Conservation (phyloP, 164 flowering plant species). For the Akebia trifoliata region DNA sequence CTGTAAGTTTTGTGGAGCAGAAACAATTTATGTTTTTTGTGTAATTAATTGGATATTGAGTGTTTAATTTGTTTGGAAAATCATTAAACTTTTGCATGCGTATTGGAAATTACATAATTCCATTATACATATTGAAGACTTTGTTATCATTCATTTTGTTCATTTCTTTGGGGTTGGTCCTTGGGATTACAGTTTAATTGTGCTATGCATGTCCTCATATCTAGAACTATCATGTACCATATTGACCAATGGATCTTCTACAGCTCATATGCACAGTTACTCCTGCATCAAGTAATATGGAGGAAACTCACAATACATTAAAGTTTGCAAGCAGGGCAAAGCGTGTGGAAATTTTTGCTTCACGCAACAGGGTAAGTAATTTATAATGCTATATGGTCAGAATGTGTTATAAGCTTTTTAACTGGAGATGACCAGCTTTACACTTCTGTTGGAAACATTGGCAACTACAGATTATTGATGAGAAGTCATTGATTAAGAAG, state of each 20-base stretch:
- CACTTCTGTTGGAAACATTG: background rate
- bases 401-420: background rate
- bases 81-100: constrained; percentile 1
- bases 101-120: background rate
- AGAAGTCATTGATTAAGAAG: constrained; percentile 95
- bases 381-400: background rate
- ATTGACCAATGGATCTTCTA: constrained; percentile 9
- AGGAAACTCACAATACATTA: constrained; percentile 97
- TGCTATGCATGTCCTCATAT: too few relatives aligned
- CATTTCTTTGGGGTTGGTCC: background rate
- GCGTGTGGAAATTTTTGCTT: constrained; percentile 90
- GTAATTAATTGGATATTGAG: background rate
- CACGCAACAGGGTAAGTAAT: constrained; percentile 86
- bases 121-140: background rate
- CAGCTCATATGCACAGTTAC: constrained; percentile 99
- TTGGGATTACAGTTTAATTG: background rate
- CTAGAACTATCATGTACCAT: constrained; percentile 1
- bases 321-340: constrained; percentile 99
- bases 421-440: background rate
- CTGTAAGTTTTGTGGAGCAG: constrained; percentile 50
- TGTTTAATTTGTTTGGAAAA: background rate
- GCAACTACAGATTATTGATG: constrained; percentile 81
- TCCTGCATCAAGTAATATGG: constrained; percentile 96
- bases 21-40: background rate
- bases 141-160: background rate